A percentile compares a stretch with the other conserved stretches of the same genome.
These are phyloP conservation scores for Rusavskia elegans DNA, from an alignment of 495 filamentous ascomycete species.

Conservation along the genomic window DNA sequence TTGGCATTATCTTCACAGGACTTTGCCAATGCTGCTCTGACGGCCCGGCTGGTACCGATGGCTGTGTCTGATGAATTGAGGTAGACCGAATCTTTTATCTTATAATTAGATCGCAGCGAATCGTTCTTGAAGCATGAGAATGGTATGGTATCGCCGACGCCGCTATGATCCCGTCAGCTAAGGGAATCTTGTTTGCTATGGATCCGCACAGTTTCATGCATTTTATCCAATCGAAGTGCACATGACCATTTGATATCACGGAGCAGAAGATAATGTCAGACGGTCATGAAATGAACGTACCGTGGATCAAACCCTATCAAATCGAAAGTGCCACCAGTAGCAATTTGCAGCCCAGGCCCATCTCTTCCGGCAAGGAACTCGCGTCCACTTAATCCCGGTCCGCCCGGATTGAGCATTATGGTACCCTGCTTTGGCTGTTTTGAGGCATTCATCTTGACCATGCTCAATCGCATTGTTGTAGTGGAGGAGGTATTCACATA, in stretches of 20 bases:
- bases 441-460: background rate
- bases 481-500: too few species aligned
- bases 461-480: too few species aligned
- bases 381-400: background rate
- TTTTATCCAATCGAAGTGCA: too few species aligned
- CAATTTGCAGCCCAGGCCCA: background rate
- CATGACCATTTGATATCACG: too few species aligned
- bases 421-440: background rate
- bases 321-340: background rate
- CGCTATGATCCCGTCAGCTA: background rate
- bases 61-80: background rate
- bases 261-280: too few species aligned
- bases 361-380: background rate
- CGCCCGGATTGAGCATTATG: background rate
- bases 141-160: too few species aligned
- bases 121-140: too few species aligned
- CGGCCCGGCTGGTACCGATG: background rate
- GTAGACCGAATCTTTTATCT: background rate
- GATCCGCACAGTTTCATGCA: too few species aligned
- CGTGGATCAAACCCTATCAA: constrained; percentile 1
- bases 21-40: too few species aligned
- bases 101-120: background rate
- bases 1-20: too few species aligned
- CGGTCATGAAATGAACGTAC: background rate
- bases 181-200: background rate